Conservation (phyloP, 495 filamentous ascomycete genomes). For the Aspergillus sclerotiicarbonarius region DNA sequence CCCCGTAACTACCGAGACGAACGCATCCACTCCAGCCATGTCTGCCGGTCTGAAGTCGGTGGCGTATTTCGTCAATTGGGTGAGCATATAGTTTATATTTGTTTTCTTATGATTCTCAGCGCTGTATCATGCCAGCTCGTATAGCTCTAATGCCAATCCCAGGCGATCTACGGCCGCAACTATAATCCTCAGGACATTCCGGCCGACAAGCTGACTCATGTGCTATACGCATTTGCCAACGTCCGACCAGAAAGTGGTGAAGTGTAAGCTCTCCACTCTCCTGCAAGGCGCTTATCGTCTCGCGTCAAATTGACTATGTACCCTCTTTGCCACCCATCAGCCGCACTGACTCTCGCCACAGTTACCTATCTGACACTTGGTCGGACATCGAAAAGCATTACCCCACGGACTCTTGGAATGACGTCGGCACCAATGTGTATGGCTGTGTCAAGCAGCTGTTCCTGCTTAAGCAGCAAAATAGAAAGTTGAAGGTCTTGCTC, state of each 20-base stretch:
- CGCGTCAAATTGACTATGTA: not conserved
- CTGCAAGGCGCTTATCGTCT: not conserved
- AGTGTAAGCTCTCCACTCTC: conserved; percentile 53
- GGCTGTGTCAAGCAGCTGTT: conserved; percentile 88
- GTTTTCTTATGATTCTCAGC: not conserved
- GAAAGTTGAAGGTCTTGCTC: conserved; percentile 85
- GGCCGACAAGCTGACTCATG: conserved; percentile 82
- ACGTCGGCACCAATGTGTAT: conserved; percentile 44
- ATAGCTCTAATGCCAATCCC: conserved; percentile 14
- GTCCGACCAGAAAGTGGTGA: conserved; percentile 71
- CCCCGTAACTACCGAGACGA: conserved; percentile 9
- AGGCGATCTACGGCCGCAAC: conserved; percentile 84
- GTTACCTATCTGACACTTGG: conserved; percentile 78
- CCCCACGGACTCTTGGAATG: conserved; percentile 45
- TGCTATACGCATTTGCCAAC: conserved; percentile 90
- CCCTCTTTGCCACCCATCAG: not conserved
- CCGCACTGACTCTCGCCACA: conserved; percentile 21
- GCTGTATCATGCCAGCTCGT: not conserved
- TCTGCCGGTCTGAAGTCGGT: conserved; percentile 42
- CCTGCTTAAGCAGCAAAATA: conserved; percentile 82
- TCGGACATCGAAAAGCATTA: conserved; percentile 88
- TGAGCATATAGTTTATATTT: conserved; percentile 25
- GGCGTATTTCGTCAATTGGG: conserved; percentile 59
- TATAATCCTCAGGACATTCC: conserved; percentile 87
- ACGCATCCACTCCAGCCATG: conserved; percentile 25